Percentiles rank a stretch among this genome's conserved stretches.
phyloP scores from a whole-genome alignment of 306 rosid species.

The Prunus davidiana region DNA sequence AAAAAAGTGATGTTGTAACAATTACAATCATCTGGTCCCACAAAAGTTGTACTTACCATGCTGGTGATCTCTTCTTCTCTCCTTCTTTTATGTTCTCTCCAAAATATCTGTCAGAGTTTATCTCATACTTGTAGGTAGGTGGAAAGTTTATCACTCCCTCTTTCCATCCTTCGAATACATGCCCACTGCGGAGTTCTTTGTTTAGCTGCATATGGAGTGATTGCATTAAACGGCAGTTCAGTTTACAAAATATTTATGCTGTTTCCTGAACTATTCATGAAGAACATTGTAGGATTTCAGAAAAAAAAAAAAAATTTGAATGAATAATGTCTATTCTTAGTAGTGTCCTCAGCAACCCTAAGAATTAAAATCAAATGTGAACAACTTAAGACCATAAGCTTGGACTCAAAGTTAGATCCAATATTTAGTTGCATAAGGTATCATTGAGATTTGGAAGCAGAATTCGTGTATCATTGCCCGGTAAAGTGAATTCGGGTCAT shows the following conservation, averaged over 20 bases:
- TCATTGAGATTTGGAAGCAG: background rate
- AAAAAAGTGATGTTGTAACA: background rate
- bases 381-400: no score
- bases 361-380: no score
- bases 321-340: background rate
- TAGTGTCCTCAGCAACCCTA: no score
- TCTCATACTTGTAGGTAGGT: slow-evolving; percentile 90
- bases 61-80: slow-evolving; percentile 91
- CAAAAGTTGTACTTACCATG: slow-evolving; percentile 59
- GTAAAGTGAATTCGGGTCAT: background rate
- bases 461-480: background rate
- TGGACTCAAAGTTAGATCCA: no score
- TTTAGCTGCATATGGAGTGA: slow-evolving; percentile 48
- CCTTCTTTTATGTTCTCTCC: slow-evolving; percentile 82
- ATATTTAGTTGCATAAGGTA: background rate
- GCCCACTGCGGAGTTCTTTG: slow-evolving; percentile 69
- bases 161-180: slow-evolving; percentile 89
- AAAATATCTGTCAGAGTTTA: slow-evolving; percentile 64
- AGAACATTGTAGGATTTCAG: background rate
- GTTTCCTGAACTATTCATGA: background rate
- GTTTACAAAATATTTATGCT: background rate
- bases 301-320: background rate
- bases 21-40: no score
- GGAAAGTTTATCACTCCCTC: slow-evolving; percentile 81
- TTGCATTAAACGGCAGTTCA: slow-evolving; percentile 11